Base-by-base conservation (phyloP, 805 yeast genomes). In the Ascoidea rubescens region DNA sequence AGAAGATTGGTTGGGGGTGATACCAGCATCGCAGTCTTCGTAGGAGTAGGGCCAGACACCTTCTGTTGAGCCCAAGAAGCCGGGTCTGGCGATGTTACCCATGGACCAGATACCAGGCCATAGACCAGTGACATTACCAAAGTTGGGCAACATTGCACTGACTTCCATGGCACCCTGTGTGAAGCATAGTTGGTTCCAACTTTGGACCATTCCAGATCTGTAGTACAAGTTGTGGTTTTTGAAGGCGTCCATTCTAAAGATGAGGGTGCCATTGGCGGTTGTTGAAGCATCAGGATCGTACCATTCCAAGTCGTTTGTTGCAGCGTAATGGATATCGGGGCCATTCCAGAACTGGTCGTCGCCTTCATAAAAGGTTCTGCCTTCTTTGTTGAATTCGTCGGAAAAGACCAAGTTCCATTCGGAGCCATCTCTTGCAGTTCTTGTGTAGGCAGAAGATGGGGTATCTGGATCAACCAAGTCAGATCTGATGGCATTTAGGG, bases 91-190 rank as follows among this genome's bases (percentile, higher is more conserved):
- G 57, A 90, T 72, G 62, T 90, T 90, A 48, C 97, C 97, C 80
- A 90, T 73, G 4, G 96, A 77, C 97, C 97, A 90, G 53, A 87
- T 60, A 73, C 96, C 98, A 1, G 98, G 97, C 98, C 98, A 90
- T 57, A 90, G 70, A 21, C 98, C 98, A 5, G 84, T 72, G 33
- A 82, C 74, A 53, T 78, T 71, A 60, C 96, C 96, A 58, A 76
- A 77, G 56, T 87, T 87, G 37, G 97, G 96, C 56, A 90, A 68
- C 54, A 75, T 75, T 0, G 86, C 91, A 7, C 88, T 80, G 5
- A 84, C 78, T 62, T 87, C 96, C 57, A 89, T 59, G 46, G 71
- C 64, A 49, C 97, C 97, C 62, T 88, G 88, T 4, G 95, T 82
- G 64, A 84, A 88, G 63, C 98, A 90, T 63, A 90, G 61, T 68